Conservation (phyloP, 1,284 basidiomycete genomes). For the Austroboletus olivaceoglutinosus region DNA sequence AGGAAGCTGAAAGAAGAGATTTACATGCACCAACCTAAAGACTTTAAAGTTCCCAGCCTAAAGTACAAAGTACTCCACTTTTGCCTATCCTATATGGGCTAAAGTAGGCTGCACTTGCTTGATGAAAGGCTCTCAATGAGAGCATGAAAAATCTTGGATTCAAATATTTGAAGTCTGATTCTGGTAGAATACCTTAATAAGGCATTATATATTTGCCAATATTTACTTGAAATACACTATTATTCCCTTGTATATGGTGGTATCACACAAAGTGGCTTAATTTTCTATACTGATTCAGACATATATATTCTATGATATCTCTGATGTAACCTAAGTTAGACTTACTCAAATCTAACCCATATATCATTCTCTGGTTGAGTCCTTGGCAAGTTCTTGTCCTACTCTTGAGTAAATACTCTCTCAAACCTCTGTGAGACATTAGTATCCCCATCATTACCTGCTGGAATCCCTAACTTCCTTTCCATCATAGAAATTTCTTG, state of each 20-base stretch:
- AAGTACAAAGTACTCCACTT: background rate
- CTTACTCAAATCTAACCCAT: too few species aligned
- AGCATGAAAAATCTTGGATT: background rate
- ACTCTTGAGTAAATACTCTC: too few species aligned
- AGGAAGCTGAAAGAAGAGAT: background rate
- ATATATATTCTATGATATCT: too few species aligned
- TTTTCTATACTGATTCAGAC: constrained; percentile 27
- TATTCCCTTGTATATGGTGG: background rate
- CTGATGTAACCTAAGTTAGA: too few species aligned
- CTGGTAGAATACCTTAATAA: constrained; percentile 2
- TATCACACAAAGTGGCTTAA: constrained; percentile 1
- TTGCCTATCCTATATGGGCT: background rate
- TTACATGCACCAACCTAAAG: background rate
- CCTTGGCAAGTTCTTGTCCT: too few species aligned
- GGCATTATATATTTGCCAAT: constrained; percentile 20
- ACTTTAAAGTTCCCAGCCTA: background rate
- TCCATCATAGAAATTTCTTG: too few species aligned
- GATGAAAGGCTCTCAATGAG: background rate
- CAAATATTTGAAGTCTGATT: background rate
- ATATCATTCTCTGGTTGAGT: too few species aligned
- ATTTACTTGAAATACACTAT: constrained; percentile 14
- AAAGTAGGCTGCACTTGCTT: background rate
- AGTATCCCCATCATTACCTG: too few species aligned
- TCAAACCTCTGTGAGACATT: too few species aligned
- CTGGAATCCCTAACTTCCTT: too few species aligned